Conservation (phyloP, 2,329 filamentous ascomycete genomes). For the Stachybotrys echinatus region DNA sequence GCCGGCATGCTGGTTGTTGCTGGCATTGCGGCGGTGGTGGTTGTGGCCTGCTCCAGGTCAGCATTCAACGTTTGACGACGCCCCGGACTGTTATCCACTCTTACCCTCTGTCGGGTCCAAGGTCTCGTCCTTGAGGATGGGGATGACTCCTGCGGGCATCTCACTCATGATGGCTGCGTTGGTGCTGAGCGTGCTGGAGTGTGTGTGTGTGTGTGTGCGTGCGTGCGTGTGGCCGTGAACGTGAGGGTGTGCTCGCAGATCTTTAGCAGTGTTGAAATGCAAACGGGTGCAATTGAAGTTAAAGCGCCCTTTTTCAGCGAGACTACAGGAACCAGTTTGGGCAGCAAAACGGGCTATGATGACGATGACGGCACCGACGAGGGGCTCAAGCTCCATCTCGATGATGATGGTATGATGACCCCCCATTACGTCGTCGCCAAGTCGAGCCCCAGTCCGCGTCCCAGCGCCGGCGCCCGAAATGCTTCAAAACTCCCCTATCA, state of each 20-base stretch:
- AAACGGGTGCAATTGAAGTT: neutral
- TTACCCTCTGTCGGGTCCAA: neutral
- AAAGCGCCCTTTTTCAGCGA: neutral
- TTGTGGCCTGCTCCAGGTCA: neutral
- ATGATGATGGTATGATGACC: neutral
- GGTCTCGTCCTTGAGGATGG: conserved; percentile 3
- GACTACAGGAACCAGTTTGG: neutral
- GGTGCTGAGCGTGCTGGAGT: neutral
- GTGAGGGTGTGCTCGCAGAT: neutral
- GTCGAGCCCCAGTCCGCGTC: neutral
- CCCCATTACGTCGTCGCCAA: neutral
- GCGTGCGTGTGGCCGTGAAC: too few species aligned
- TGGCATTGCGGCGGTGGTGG: neutral
- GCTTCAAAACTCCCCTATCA: too few species aligned
- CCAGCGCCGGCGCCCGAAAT: too few species aligned
- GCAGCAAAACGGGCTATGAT: neutral
- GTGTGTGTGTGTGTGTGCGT: too few species aligned
- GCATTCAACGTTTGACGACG: too few species aligned
- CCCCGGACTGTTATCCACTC: neutral
- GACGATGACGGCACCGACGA: neutral
- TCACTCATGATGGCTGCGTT: conserved; percentile 6
- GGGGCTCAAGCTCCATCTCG: neutral
- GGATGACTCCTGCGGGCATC: conserved; percentile 5
- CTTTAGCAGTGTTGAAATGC: neutral
- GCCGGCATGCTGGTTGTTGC: conserved; percentile 1